These are phyloP conservation scores for Elsinoe australis DNA, from an alignment of 2,329 filamentous ascomycete genomes.

Conservation along the genomic window DNA sequence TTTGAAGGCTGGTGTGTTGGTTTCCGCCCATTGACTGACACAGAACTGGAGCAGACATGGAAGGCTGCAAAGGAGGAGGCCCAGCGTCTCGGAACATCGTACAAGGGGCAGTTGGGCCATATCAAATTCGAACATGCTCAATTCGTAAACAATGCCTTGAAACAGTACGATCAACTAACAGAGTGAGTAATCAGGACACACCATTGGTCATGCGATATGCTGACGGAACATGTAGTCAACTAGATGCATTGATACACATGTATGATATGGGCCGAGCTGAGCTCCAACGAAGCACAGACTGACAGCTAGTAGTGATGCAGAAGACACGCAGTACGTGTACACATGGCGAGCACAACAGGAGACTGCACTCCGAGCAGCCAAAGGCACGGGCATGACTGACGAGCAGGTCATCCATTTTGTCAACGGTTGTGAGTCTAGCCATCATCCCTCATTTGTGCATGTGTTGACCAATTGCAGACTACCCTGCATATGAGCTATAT, in stretches of 20 bases:
- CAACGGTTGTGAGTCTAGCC: slow-evolving; percentile 47
- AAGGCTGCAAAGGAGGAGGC: slow-evolving; percentile 44
- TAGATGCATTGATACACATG: slow-evolving; percentile 60
- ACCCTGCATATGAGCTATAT: slow-evolving; percentile 52
- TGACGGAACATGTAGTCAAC: slow-evolving; percentile 35
- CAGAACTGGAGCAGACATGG: slow-evolving; percentile 49
- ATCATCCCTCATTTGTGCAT: neutral
- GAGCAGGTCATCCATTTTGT: slow-evolving; percentile 72
- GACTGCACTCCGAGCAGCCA: slow-evolving; percentile 55
- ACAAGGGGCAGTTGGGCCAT: slow-evolving; percentile 46
- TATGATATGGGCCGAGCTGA: no score
- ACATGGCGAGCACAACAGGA: slow-evolving; percentile 80
- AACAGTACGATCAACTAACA: slow-evolving; percentile 52
- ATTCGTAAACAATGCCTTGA: slow-evolving; percentile 53
- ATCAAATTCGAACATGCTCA: slow-evolving; percentile 50
- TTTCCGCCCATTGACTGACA: slow-evolving; percentile 58
- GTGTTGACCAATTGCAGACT: slow-evolving; percentile 27
- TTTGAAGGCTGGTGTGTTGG: slow-evolving; percentile 91
- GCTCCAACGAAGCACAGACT: neutral
- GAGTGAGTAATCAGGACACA: slow-evolving; percentile 31
- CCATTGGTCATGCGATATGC: slow-evolving; percentile 2
- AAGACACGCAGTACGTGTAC: slow-evolving; percentile 69
- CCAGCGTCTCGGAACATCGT: slow-evolving; percentile 36
- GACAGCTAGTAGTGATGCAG: slow-evolving; percentile 50
- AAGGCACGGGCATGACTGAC: slow-evolving; percentile 72